Evolutionary conservation across 345 rosid species (phyloP).

Genomic region (Eutrema yunnanense): DNA sequence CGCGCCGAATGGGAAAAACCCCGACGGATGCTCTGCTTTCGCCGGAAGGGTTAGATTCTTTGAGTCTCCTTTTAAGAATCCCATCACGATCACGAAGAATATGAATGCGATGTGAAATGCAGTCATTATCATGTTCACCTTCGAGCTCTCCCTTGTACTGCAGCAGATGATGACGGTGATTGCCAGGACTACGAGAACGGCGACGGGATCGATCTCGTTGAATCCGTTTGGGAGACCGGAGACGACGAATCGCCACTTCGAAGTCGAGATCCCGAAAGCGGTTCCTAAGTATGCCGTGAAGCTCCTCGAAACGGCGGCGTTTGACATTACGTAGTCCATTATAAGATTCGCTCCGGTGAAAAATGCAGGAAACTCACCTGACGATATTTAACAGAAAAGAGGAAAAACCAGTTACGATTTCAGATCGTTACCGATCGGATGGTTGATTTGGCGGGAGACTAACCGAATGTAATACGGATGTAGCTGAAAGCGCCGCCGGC

Average conservation of each 20-base stretch:
- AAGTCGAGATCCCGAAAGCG: slow-evolving; percentile 65
- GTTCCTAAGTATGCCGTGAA: slow-evolving; percentile 67
- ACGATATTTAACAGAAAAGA: background rate
- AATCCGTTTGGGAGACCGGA: slow-evolving; percentile 61
- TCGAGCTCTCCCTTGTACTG: slow-evolving; percentile 75
- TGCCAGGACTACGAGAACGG: slow-evolving; percentile 46
- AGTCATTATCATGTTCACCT: slow-evolving; percentile 71
- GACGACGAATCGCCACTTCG: slow-evolving; percentile 58
- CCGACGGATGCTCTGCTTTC: slow-evolving; percentile 47
- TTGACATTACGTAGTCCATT: slow-evolving; percentile 85
- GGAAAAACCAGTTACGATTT: background rate
- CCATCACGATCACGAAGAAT: slow-evolving; percentile 62
- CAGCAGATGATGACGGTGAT: slow-evolving; percentile 60
- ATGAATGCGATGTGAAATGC: slow-evolving; percentile 73
- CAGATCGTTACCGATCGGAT: background rate
- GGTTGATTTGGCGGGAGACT: slow-evolving; percentile 13
- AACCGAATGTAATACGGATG: slow-evolving; percentile 85
- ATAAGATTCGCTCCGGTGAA: slow-evolving; percentile 83
- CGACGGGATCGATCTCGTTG: slow-evolving; percentile 66
- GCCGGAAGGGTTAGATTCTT: slow-evolving; percentile 51
- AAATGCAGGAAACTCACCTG: slow-evolving; percentile 87
- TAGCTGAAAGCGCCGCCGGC: slow-evolving; percentile 98
- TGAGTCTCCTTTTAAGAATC: slow-evolving; percentile 61
- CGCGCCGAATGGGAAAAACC: slow-evolving; percentile 69
- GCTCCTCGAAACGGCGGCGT: slow-evolving; percentile 86